Base-by-base conservation (phyloP, 768 basidiomycete species). In the Psilocybe tampanensis region DNA sequence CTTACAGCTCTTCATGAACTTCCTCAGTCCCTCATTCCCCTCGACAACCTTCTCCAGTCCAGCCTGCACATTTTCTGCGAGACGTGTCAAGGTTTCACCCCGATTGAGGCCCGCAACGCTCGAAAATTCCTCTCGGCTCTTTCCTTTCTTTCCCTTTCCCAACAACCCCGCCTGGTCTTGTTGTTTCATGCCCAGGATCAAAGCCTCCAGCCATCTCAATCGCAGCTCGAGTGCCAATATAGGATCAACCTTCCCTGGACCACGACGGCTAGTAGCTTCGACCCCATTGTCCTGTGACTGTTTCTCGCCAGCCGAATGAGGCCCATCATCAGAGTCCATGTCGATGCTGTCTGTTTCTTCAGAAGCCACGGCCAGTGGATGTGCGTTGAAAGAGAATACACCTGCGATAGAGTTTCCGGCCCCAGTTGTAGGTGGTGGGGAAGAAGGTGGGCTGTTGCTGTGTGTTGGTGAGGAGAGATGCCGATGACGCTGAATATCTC, bases 131-230 rank as follows among this genome's bases (percentile, higher is more conserved):
- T 68, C 76, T 64, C 67, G 77, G 63, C 72, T 74, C 67, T 70
- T 80, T 59, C 70, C 74, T 61, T 69, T 76, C 41, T 65, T 56
- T 44, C 70, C 71, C 56, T 59, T 65, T 12, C 57, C 58, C 42
- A 48, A 33, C 26, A 33, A 32, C n/a, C 26, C 29, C n/a, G 29
- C 47, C 26, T 19, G 26, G 29, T 55, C 54, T 50, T 53, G 68
- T 52, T 68, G 63, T 36, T 80, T 81, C 19, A 86, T 79, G 39
- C 92, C 92, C 39, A 85, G 69, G 2, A 93, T 73, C 49, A 94
- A 74, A 17, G 90, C 89, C 67, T 93, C 92, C 1, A 94, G 75
- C 89, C 90, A 92, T 54, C 89, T 78, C 33, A 94, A 68, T 1
- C 92, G 82, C 19, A 94, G 74, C 63, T 93, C 87, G 11, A 94